Percentiles rank a stretch among this genome's conserved stretches.
These are phyloP conservation scores for Aureobasidium sp. DNA, from an alignment of 2,329 filamentous ascomycete genomes.

Conservation along the genomic window DNA sequence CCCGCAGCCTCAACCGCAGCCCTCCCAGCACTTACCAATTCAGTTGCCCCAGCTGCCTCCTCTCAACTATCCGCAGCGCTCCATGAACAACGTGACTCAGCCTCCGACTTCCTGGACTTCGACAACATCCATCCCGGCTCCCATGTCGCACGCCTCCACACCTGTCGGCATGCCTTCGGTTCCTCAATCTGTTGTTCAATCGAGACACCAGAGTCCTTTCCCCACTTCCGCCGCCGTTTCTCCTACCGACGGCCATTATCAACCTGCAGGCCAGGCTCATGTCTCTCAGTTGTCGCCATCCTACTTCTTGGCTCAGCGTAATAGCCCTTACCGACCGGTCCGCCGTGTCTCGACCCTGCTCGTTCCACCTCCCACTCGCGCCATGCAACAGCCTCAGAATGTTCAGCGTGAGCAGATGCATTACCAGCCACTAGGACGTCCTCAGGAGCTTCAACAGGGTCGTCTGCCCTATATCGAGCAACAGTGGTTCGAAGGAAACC, in stretches of 20 bases:
- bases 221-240: conserved; percentile 53
- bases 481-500: conserved; percentile 27
- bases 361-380: conserved; percentile 74
- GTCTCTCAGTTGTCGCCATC: conserved; percentile 72
- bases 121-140: conserved; percentile 27
- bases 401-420: conserved; percentile 45
- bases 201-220: conserved; percentile 47
- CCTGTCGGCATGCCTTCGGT: conserved; percentile 18
- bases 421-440: conserved; percentile 43
- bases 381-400: conserved; percentile 53
- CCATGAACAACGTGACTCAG: conserved; percentile 69
- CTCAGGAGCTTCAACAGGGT: conserved; percentile 39
- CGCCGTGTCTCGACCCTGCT: conserved; percentile 85
- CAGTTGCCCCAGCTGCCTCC: conserved; percentile 53
- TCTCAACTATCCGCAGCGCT: conserved; percentile 48
- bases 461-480: conserved; percentile 37
- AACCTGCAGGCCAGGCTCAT: conserved; percentile 19
- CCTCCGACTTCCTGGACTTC: conserved; percentile 49
- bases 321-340: conserved; percentile 88
- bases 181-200: conserved; percentile 25
- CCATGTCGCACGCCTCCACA: conserved; percentile 18
- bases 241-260: conserved; percentile 59
- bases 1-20: conserved; percentile 45
- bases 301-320: conserved; percentile 77
- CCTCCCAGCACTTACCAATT: conserved; percentile 17